phyloP scores from a whole-genome alignment of 2,329 filamentous ascomycete genomes.

The Aureobasidium sp. region DNA sequence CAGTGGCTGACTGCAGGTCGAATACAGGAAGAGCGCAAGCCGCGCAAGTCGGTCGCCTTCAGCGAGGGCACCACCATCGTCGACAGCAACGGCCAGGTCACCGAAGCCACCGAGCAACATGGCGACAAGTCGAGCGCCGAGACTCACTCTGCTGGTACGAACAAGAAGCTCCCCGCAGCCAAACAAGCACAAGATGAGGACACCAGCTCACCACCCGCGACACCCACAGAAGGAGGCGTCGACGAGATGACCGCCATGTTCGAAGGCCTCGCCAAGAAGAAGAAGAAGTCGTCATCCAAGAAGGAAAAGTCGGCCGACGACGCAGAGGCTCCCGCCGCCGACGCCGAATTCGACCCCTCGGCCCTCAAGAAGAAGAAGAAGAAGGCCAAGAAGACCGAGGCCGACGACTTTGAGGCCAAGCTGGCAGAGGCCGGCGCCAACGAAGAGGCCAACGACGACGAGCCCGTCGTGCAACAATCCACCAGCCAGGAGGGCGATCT shows the following conservation, averaged over 20 bases:
- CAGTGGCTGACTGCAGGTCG: conserved; percentile 13
- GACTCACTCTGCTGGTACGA: conserved; percentile 52
- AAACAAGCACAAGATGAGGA: conserved; percentile 21
- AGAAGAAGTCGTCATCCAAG: conserved; percentile 50
- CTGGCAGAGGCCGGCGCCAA: conserved; percentile 54
- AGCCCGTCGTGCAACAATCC: conserved; percentile 19
- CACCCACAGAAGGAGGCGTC: conserved; percentile 41
- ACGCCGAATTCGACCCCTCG: conserved; percentile 55
- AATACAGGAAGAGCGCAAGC: conserved; percentile 53
- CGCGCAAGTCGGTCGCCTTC: conserved; percentile 90
- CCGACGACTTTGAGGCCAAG: conserved; percentile 60
- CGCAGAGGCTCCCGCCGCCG: conserved; percentile 41
- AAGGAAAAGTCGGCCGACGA: conserved; percentile 36
- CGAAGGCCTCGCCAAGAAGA: conserved; percentile 66
- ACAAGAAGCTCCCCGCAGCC: conserved; percentile 5
- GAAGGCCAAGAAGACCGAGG: conserved; percentile 53
- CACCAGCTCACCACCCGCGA: conserved; percentile 25
- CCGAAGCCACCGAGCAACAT: conserved; percentile 58
- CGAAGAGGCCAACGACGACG: conserved; percentile 39
- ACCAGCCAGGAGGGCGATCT: conserved; percentile 61
- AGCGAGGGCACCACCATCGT: conserved; percentile 81
- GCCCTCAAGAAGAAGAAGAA: conserved; percentile 83
- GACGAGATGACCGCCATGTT: conserved; percentile 43
- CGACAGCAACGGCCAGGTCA: conserved; percentile 80
- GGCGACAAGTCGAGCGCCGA: conserved; percentile 74